phyloP scores from a whole-genome alignment of 768 basidiomycete species.

The Amanita phalloides region DNA sequence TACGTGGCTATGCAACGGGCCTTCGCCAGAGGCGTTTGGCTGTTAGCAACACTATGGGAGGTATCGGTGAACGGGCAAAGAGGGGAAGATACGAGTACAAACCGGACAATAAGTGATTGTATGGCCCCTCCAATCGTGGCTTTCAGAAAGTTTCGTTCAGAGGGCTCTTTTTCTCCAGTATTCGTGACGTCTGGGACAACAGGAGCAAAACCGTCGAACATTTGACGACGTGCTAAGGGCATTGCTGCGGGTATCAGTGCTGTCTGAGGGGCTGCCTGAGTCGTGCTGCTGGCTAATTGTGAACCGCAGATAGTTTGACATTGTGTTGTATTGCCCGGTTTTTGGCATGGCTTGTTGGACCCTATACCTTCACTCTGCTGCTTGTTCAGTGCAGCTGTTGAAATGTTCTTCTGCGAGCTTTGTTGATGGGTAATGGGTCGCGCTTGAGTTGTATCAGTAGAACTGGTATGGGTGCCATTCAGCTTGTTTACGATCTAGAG shows the following conservation, averaged over 20 bases:
- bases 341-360: not conserved
- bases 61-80: not conserved
- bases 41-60: conserved; percentile 14
- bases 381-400: not conserved
- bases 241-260: not conserved
- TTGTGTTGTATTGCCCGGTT: not conserved
- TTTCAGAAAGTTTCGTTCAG: conserved; percentile 28
- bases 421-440: not conserved
- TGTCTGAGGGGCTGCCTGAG: not conserved
- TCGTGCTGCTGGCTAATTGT: not conserved
- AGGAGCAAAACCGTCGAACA: conserved; percentile 14
- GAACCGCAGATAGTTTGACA: not conserved
- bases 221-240: conserved; percentile 10
- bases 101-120: conserved; percentile 29
- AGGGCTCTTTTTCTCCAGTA: conserved; percentile 17
- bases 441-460: not conserved
- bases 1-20: conserved; percentile 26
- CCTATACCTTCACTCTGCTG: not conserved
- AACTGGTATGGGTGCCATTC: not conserved
- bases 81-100: not conserved
- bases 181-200: conserved; percentile 15
- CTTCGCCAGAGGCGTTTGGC: conserved; percentile 19
- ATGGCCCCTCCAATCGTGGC: conserved; percentile 26
- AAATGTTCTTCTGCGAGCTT: not conserved
- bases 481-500: conserved; percentile 3